Percentiles rank a stretch among this genome's conserved stretches.
phyloP scores from a whole-genome alignment of 176 grass and related monocot species.

The Carex littledalei region DNA sequence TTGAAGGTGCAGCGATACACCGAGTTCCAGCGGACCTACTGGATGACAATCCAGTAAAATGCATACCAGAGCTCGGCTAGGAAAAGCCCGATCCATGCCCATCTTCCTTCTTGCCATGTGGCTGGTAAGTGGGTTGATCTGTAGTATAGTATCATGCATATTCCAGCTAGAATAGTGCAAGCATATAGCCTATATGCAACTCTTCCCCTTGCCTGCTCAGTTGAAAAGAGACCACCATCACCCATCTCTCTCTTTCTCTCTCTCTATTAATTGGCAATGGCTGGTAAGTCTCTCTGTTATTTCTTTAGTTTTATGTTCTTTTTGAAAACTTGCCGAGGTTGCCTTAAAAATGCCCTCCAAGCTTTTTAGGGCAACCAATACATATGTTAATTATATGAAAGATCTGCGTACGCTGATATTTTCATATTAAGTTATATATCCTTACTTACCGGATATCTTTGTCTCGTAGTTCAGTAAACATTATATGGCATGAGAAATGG shows the following conservation, averaged over 20 bases:
- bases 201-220: constrained; percentile 32
- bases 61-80: constrained; percentile 61
- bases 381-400: no score
- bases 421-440: neutral
- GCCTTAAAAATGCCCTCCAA: neutral
- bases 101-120: constrained; percentile 15
- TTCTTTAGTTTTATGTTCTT: no score
- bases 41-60: constrained; percentile 47
- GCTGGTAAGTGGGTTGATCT: constrained; percentile 31
- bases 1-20: constrained; percentile 36
- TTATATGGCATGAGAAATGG: neutral
- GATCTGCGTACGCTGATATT: no score
- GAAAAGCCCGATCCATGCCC: constrained; percentile 46
- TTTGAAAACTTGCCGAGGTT: no score
- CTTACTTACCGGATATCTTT: neutral
- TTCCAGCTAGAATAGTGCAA: constrained; percentile 36
- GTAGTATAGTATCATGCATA: constrained; percentile 43
- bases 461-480: neutral
- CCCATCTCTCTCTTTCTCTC: neutral
- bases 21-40: constrained; percentile 31
- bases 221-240: constrained; percentile 37
- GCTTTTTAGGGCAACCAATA: no score
- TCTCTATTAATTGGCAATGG: no score
- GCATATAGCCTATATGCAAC: constrained; percentile 36
- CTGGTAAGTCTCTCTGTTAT: no score